Evolutionary conservation across 345 rosid species (phyloP).

Genomic region (Eucalyptus regnans): DNA sequence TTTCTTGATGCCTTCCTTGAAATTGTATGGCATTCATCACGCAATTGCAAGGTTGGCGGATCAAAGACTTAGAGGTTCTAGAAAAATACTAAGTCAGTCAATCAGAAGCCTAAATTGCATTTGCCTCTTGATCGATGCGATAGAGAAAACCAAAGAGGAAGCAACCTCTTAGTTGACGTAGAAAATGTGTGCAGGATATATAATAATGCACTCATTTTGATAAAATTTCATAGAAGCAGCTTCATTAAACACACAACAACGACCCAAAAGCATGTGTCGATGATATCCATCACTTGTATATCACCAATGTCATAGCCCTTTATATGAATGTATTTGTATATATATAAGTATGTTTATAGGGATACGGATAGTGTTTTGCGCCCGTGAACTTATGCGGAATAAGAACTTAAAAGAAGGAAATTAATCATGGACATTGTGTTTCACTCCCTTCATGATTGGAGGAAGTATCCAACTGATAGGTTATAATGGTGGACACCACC

Average conservation of each 20-base stretch:
- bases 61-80: background rate
- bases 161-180: background rate
- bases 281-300: background rate
- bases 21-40: background rate
- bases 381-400: background rate
- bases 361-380: background rate
- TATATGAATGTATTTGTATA: background rate
- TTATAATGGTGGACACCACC: background rate
- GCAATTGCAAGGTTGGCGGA: background rate
- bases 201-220: background rate
- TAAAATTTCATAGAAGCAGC: background rate
- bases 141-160: background rate
- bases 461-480: background rate
- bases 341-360: background rate
- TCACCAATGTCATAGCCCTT: background rate
- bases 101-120: background rate
- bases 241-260: background rate
- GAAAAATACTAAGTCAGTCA: background rate
- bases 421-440: background rate
- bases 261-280: background rate
- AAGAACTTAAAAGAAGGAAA: background rate
- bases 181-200: background rate
- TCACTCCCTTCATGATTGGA: background rate
- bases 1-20: background rate
- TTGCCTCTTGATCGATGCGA: background rate